Percentiles rank a stretch among this genome's conserved stretches.
Conservation (phyloP, 1,284 basidiomycete species). For the Apiotrichum porosum region DNA sequence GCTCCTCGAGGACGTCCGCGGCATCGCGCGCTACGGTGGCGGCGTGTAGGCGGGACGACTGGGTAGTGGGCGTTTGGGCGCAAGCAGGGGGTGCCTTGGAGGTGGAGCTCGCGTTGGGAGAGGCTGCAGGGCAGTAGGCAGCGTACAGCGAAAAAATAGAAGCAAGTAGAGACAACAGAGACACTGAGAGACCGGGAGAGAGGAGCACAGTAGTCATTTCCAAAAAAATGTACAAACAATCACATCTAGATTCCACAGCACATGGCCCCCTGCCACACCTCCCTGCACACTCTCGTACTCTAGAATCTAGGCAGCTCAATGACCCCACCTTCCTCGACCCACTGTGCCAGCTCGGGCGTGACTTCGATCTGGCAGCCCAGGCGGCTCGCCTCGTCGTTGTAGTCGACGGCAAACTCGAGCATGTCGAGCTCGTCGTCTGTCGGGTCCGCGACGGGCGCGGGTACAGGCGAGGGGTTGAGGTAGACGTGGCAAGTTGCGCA, state of each 20-base stretch:
- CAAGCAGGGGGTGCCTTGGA: not conserved
- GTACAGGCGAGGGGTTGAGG: conserved; percentile 17
- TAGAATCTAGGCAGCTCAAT: conserved; percentile 42
- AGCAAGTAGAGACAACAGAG: no score
- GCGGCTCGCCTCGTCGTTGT: conserved; percentile 36
- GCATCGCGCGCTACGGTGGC: conserved; percentile 29
- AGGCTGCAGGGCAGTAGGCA: not conserved
- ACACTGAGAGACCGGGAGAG: no score
- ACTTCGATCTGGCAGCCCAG: conserved; percentile 48
- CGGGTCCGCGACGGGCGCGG: conserved; percentile 31
- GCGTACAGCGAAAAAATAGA: no score
- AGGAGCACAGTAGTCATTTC: no score
- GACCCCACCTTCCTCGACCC: conserved; percentile 36
- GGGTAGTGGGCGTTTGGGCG: not conserved
- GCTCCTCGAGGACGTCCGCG: conserved; percentile 35
- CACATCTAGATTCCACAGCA: no score
- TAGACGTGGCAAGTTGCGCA: conserved; percentile 50
- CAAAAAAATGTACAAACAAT: not conserved
- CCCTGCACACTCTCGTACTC: no score
- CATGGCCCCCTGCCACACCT: no score
- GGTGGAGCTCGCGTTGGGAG: not conserved
- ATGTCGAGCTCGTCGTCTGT: conserved; percentile 48
- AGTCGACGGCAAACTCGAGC: conserved; percentile 44
- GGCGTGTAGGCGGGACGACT: conserved; percentile 4
- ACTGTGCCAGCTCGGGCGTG: conserved; percentile 34